Percentiles rank a stretch among this genome's conserved stretches.
These are phyloP conservation scores for Acrocalymma vagum DNA, from an alignment of 2,329 filamentous ascomycete genomes.

Conservation along the genomic window DNA sequence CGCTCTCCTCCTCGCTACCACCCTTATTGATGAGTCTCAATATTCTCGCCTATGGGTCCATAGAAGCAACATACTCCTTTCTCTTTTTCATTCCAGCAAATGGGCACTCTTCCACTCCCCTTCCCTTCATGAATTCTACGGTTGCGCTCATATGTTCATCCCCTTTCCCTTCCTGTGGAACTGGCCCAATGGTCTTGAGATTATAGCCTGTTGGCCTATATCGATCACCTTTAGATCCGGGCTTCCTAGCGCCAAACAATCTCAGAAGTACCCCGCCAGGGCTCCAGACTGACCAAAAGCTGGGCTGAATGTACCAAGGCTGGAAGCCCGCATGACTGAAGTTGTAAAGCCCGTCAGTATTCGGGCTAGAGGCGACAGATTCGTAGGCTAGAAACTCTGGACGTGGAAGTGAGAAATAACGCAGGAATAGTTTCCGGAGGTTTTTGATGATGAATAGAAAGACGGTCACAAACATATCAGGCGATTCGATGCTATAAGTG, in stretches of 20 bases:
- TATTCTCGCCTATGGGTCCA: no score
- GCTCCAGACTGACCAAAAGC: slow-evolving; percentile 13
- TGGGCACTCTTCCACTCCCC: slow-evolving; percentile 7
- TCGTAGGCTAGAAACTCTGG: slow-evolving; percentile 9
- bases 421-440: slow-evolving; percentile 6
- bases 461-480: slow-evolving; percentile 6
- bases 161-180: slow-evolving; percentile 12
- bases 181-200: slow-evolving; percentile 12
- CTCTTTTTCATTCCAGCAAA: slow-evolving; percentile 10
- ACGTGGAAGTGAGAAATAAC: slow-evolving; percentile 11
- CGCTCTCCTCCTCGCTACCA: no score
- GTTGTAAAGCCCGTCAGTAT: slow-evolving; percentile 14
- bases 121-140: slow-evolving; percentile 8
- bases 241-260: slow-evolving; percentile 13
- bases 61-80: slow-evolving; percentile 1
- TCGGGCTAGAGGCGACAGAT: slow-evolving; percentile 7
- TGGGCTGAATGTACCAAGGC: slow-evolving; percentile 16
- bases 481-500: slow-evolving; percentile 7
- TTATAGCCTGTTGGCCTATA: slow-evolving; percentile 15
- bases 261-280: slow-evolving; percentile 13
- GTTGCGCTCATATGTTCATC: slow-evolving; percentile 13
- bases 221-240: slow-evolving; percentile 13
- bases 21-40: no score
- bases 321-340: slow-evolving; percentile 17
- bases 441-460: slow-evolving; percentile 8